phyloP scores from a whole-genome alignment of 2,329 filamentous ascomycete genomes.

The Ophiocordyceps sinensis region DNA sequence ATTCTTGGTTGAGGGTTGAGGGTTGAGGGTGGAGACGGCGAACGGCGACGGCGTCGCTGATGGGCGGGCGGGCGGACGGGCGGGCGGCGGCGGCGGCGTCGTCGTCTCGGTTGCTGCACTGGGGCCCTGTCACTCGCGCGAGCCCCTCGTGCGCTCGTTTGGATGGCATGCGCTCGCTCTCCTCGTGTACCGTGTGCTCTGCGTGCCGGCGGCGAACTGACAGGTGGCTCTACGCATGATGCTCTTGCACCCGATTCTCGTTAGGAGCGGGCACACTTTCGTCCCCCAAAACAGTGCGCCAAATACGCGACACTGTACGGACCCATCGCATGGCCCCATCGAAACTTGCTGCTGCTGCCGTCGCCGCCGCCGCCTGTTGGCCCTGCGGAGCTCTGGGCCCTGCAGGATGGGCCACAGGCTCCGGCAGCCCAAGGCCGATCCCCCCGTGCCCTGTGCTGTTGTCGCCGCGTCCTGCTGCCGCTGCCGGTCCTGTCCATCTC shows the following conservation, averaged over 20 bases:
- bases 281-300: background rate
- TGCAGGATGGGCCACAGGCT: constrained; percentile 1
- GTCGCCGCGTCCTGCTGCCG: background rate
- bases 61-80: background rate
- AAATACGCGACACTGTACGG: background rate
- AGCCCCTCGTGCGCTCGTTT: too few relatives aligned
- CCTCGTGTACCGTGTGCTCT: too few relatives aligned
- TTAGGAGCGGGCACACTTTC: background rate
- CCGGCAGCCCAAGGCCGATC: constrained; percentile 8
- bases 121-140: too few relatives aligned
- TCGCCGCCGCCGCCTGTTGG: background rate
- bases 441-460: constrained; percentile 4
- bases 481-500: background rate
- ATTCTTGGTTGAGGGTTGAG: background rate
- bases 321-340: background rate
- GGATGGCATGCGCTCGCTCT: too few relatives aligned
- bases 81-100: too few relatives aligned
- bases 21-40: background rate
- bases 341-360: background rate
- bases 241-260: background rate
- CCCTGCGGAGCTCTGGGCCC: background rate
- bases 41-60: background rate
- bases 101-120: too few relatives aligned
- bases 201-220: too few relatives aligned
- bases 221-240: too few relatives aligned